Conservation (phyloP, 306 rosid genomes). For the Aeschynomene evenia region DNA sequence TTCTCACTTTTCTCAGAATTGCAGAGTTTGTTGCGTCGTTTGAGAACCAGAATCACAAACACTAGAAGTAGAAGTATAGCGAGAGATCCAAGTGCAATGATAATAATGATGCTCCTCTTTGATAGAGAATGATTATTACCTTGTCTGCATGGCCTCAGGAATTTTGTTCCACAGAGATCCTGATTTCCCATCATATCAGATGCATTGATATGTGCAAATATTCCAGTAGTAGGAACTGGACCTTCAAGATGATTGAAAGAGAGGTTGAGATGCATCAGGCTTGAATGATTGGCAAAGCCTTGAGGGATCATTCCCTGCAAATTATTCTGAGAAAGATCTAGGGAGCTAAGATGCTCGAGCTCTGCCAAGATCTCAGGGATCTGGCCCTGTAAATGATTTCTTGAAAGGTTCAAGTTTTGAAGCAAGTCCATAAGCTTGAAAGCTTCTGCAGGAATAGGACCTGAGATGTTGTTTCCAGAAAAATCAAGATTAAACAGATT, state of each 20-base stretch:
- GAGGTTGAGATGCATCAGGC: slow-evolving; percentile 60
- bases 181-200: slow-evolving; percentile 67
- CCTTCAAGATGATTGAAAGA: slow-evolving; percentile 85
- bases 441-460: slow-evolving; percentile 64
- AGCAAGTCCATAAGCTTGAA: slow-evolving; percentile 51
- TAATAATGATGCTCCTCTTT: slow-evolving; percentile 42
- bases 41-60: slow-evolving; percentile 34
- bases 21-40: neutral
- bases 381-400: slow-evolving; percentile 64
- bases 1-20: slow-evolving; percentile 27
- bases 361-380: slow-evolving; percentile 51
- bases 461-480: slow-evolving; percentile 72
- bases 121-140: slow-evolving; percentile 41
- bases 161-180: slow-evolving; percentile 64
- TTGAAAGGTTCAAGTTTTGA: slow-evolving; percentile 66
- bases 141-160: slow-evolving; percentile 47
- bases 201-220: slow-evolving; percentile 50
- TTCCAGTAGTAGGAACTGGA: slow-evolving; percentile 58
- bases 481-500: slow-evolving; percentile 70
- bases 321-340: slow-evolving; percentile 80
- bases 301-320: slow-evolving; percentile 63
- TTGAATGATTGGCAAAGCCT: slow-evolving; percentile 52
- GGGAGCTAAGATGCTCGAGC: slow-evolving; percentile 53
- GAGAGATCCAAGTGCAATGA: slow-evolving; percentile 49
- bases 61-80: slow-evolving; percentile 43